phyloP scores from a whole-genome alignment of 1,284 basidiomycete species.

The Mycosarcoma maydis region DNA sequence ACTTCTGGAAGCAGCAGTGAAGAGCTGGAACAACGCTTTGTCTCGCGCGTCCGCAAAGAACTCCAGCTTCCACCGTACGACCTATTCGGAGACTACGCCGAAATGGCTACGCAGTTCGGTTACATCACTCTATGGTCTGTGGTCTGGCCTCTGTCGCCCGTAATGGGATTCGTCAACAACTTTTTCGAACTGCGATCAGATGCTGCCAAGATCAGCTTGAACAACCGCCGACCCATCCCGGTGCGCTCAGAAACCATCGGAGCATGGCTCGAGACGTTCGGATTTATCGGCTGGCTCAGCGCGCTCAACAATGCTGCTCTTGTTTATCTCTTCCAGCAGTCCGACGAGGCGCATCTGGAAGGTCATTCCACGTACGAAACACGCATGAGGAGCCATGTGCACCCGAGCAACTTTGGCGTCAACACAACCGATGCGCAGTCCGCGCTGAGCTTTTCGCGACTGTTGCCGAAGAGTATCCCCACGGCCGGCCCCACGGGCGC shows the following conservation, averaged over 20 bases:
- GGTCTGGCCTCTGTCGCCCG: constrained; percentile 87
- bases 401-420: constrained; percentile 6
- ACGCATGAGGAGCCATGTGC: constrained; percentile 50
- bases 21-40: constrained; percentile 75
- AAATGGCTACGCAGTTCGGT: constrained; percentile 86
- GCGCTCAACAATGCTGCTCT: constrained; percentile 57
- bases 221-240: constrained; percentile 85
- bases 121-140: constrained; percentile 90
- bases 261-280: constrained; percentile 87
- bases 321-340: constrained; percentile 58
- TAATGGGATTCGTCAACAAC: constrained; percentile 74
- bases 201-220: constrained; percentile 91
- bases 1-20: constrained; percentile 2
- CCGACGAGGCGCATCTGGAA: constrained; percentile 17
- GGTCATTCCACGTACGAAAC: constrained; percentile 52
- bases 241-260: constrained; percentile 88
- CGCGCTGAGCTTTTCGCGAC: constrained; percentile 35
- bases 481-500: constrained; percentile 42
- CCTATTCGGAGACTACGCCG: constrained; percentile 78
- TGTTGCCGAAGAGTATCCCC: constrained; percentile 46
- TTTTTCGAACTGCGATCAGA: constrained; percentile 91
- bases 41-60: constrained; percentile 81
- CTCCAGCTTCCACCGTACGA: constrained; percentile 81
- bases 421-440: constrained; percentile 13
- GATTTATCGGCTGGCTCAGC: constrained; percentile 53